A percentile compares a stretch with the other conserved stretches of the same genome.
Conservation (phyloP, 306 rosid species). For the Sicyos baderoa region DNA sequence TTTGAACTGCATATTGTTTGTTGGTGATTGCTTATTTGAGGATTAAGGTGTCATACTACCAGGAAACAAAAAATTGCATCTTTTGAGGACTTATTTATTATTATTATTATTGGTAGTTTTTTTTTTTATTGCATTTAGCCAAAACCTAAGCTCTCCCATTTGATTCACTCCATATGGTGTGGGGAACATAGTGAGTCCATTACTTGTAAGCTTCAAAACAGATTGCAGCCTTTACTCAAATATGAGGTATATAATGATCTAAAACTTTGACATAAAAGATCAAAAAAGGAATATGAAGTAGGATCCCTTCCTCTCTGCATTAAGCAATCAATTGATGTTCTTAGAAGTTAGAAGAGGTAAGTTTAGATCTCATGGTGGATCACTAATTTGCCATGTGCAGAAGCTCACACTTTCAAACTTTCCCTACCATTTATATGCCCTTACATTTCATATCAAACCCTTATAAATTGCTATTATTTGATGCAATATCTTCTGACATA, state of each 20-base stretch:
- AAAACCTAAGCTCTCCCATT: too few species aligned
- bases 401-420: background rate
- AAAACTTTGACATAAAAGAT: background rate
- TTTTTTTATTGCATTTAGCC: too few species aligned
- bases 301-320: background rate
- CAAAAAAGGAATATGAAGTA: background rate
- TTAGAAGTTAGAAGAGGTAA: background rate
- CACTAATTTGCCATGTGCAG: background rate
- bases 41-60: background rate
- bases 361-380: background rate
- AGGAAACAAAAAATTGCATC: constrained; percentile 11
- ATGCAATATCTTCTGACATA: background rate
- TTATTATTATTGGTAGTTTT: too few species aligned
- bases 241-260: background rate
- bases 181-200: background rate
- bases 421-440: background rate
- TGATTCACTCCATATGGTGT: too few species aligned
- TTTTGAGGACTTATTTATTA: background rate
- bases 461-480: background rate
- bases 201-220: constrained; percentile 3
- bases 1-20: background rate
- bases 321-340: background rate
- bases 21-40: constrained; percentile 1
- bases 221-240: background rate
- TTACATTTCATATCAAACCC: background rate